Evolutionary conservation across 1,139 yeast genomes (phyloP).

Genomic region (Geotrichum citri-aurantii): DNA sequence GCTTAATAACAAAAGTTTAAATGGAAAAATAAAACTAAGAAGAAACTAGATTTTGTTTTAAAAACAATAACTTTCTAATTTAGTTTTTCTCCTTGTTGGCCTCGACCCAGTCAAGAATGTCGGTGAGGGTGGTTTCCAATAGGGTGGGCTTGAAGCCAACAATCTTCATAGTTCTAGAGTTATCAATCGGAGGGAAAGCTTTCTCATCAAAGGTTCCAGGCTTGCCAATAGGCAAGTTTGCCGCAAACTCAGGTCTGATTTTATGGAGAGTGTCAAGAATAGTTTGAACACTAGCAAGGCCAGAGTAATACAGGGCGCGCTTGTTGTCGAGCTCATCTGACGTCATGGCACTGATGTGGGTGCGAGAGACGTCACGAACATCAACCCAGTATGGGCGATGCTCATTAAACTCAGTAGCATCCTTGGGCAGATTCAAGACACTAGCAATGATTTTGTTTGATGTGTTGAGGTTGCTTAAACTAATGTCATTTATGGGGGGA

Average conservation of each 20-base stretch:
- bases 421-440: neutral
- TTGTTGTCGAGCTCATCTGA: conserved; percentile 31
- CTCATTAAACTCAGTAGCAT: neutral
- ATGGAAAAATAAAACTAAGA: too few species aligned
- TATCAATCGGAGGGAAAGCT: conserved; percentile 17
- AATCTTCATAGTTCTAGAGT: conserved; percentile 21
- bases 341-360: conserved; percentile 20
- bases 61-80: too few species aligned
- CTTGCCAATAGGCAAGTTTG: neutral
- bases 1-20: too few species aligned
- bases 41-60: too few species aligned
- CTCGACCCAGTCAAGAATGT: conserved; percentile 22
- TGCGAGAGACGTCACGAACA: conserved; percentile 14
- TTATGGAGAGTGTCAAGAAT: conserved; percentile 35
- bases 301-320: conserved; percentile 38
- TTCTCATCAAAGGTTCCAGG: neutral
- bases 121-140: conserved; percentile 23
- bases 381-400: conserved; percentile 8
- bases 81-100: conserved; percentile 6
- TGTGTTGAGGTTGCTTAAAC: conserved; percentile 29
- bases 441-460: conserved; percentile 20
- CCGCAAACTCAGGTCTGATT: conserved; percentile 12
- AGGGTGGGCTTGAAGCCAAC: conserved; percentile 24
- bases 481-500: conserved; percentile 36
- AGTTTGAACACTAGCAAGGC: conserved; percentile 31